Base-by-base conservation (phyloP, 129 eudicot species). In the Solidago caesia region DNA sequence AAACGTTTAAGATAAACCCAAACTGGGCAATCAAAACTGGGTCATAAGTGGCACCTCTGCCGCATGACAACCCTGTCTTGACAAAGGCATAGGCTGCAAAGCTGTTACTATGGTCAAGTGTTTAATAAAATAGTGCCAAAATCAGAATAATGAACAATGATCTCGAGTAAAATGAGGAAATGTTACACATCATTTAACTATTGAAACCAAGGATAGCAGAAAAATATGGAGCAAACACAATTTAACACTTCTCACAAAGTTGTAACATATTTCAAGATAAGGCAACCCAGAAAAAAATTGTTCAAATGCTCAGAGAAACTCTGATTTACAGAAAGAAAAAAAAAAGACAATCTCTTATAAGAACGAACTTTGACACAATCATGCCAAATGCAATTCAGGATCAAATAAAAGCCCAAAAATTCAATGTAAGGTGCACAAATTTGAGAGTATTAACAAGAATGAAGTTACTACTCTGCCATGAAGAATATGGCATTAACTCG, bases 401-500 rank as follows among this genome's bases (percentile, higher is more conserved):
- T 12, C 21, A 53, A 1, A 56, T 56, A 56, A 56, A 33, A 56
- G 29, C 61, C 9, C 7, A 14, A 56, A 25, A n/a, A n/a, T 56
- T 56, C 61, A 56, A 56, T n/a, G 61, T 56, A 56, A 55, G 61
- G 21, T 56, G 21, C 29, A 4, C 61, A 4, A 53, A 56, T 26
- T 56, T 6, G 29, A 55, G 13, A 55, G 61, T 55, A 55, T 55
- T 12, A 56, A 15, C 61, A 56, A 56, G 27, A 56, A 2, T 53
- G 9, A 56, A 56, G 27, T 33, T 14, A 6, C 46, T 39, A 63
- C 46, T 63, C 68, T 0, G 12, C 21, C 68, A 79, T 77, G 27
- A n/a, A 13, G 44, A 78, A 44, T 27, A 43, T 11, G 55, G 63
- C 58, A 49, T 45, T 48, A 66, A 67, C 68, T 67, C 44, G 4